Evolutionary conservation across 371 early-diverging fungal species (phyloP).

Genomic region (Dichotomocladium elegans): DNA sequence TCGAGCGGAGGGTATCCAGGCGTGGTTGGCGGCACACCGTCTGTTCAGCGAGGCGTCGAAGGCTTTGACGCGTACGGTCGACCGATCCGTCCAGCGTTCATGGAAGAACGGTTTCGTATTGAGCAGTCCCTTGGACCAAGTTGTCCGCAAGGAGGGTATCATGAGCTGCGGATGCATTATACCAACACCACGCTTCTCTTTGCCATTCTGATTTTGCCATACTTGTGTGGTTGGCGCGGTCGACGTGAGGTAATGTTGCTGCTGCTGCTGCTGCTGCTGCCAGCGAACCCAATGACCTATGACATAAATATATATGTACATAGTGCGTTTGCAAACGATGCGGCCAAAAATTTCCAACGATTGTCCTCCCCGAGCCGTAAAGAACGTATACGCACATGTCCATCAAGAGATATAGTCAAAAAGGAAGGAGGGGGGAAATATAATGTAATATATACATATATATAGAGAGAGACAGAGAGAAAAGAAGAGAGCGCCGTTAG

Average conservation of each 20-base stretch:
- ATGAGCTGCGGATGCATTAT: constrained; percentile 43
- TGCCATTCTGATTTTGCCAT: constrained; percentile 37
- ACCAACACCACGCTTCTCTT: constrained; percentile 24
- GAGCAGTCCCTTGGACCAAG: constrained; percentile 32
- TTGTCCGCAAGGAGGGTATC: constrained; percentile 30
- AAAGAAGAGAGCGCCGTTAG: not conserved
- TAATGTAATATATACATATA: too few species aligned
- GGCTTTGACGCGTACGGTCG: constrained; percentile 37
- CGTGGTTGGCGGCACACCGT: constrained; percentile 28
- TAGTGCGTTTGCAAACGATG: constrained; percentile 43
- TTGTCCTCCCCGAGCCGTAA: constrained; percentile 30
- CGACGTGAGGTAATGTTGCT: constrained; percentile 21
- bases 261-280: not conserved
- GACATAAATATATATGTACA: not conserved
- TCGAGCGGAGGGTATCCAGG: constrained; percentile 29
- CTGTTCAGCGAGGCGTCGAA: constrained; percentile 17
- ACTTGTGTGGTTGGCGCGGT: constrained; percentile 43
- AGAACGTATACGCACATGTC: not conserved
- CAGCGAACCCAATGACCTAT: too few species aligned
- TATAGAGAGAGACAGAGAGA: too few species aligned
- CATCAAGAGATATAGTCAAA: not conserved
- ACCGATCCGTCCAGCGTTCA: constrained; percentile 29
- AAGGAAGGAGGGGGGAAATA: constrained; percentile 1
- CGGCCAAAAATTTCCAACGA: constrained; percentile 33
- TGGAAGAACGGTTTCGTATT: constrained; percentile 34